Evolutionary conservation across 768 basidiomycete species (phyloP).

Genomic region (Phylloporus sp.): DNA sequence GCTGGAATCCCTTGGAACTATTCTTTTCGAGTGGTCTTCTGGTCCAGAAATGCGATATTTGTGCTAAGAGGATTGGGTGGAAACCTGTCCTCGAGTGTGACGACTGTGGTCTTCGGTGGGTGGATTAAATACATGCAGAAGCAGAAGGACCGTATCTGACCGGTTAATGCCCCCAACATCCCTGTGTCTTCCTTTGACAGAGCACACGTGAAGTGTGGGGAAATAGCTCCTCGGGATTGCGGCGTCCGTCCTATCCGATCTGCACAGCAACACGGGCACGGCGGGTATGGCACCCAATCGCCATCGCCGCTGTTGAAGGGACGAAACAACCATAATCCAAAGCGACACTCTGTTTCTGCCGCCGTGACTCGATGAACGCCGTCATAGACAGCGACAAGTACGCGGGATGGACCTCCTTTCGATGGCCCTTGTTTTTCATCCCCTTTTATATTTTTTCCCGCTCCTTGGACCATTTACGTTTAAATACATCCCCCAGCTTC

Average conservation of each 20-base stretch:
- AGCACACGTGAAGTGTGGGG: slow-evolving; percentile 85
- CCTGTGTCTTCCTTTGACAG: slow-evolving; percentile 35
- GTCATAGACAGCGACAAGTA: slow-evolving; percentile 14
- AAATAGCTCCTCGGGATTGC: slow-evolving; percentile 76
- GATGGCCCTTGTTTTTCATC: slow-evolving; percentile 1
- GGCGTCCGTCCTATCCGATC: slow-evolving; percentile 47
- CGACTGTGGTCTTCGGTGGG: slow-evolving; percentile 77
- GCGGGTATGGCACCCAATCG: slow-evolving; percentile 11
- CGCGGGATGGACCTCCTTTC: slow-evolving; percentile 4
- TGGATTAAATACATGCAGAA: slow-evolving; percentile 7
- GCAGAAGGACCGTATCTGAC: slow-evolving; percentile 15
- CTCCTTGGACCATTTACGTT: slow-evolving; percentile 11
- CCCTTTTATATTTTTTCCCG: slow-evolving; percentile 5
- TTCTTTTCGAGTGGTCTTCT: slow-evolving; percentile 72
- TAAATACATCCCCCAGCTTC: background rate
- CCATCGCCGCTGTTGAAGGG: slow-evolving; percentile 27
- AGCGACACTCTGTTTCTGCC: slow-evolving; percentile 23
- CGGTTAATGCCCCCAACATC: slow-evolving; percentile 2
- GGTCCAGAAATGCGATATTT: slow-evolving; percentile 78
- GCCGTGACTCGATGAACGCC: slow-evolving; percentile 26
- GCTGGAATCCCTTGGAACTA: slow-evolving; percentile 77
- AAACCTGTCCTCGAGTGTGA: slow-evolving; percentile 85
- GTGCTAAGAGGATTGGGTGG: slow-evolving; percentile 78
- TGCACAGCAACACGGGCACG: slow-evolving; percentile 25
- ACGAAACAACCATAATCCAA: slow-evolving; percentile 24